Conservation (phyloP, 192 early-diverging fungal genomes). For the Mycoemilia scoparia region DNA sequence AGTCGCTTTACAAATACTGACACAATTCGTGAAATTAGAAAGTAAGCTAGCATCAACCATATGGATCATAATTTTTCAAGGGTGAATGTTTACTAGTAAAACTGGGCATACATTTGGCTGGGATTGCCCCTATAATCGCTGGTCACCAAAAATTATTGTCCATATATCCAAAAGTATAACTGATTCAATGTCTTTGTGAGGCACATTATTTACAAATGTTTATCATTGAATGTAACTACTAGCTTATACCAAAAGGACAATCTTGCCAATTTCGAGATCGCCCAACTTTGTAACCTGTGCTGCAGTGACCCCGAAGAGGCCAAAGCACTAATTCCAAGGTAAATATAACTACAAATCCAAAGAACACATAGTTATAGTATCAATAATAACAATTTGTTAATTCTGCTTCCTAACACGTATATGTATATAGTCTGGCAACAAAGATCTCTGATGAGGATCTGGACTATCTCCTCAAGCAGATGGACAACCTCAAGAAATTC, state of each 20-base stretch:
- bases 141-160: too few relatives aligned
- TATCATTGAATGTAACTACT: not conserved
- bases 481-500: conserved; percentile 66
- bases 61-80: too few relatives aligned
- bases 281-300: conserved; percentile 79
- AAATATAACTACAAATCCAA: conserved; percentile 36
- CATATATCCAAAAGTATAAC: too few relatives aligned
- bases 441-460: conserved; percentile 57
- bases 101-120: too few relatives aligned
- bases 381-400: too few relatives aligned
- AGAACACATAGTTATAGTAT: not conserved
- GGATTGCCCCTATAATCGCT: too few relatives aligned
- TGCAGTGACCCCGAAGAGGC: conserved; percentile 86
- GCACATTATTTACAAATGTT: not conserved
- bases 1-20: conserved; percentile 70
- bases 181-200: too few relatives aligned
- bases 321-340: conserved; percentile 76
- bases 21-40: conserved; percentile 65
- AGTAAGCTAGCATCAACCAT: too few relatives aligned
- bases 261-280: conserved; percentile 69
- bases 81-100: too few relatives aligned
- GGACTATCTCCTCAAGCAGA: conserved; percentile 64
- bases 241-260: too few relatives aligned
- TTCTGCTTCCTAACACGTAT: too few relatives aligned
- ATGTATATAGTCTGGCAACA: conserved; percentile 39